These are phyloP conservation scores for Cutaneotrichosporon cavernicola DNA, from an alignment of 1,284 basidiomycete species.

Conservation along the genomic window DNA sequence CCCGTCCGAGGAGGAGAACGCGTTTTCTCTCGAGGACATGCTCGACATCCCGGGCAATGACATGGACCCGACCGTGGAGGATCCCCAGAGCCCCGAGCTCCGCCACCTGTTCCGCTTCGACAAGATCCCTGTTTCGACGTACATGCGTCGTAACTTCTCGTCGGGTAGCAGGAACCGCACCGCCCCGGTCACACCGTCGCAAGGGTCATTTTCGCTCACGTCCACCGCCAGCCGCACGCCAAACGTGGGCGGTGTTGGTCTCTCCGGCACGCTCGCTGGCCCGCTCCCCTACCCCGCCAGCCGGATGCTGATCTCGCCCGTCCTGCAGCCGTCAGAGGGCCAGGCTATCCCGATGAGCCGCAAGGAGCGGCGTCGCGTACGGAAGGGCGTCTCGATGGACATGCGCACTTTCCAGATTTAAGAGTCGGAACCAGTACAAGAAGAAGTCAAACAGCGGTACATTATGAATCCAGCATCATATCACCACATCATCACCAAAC, in stretches of 20 bases:
- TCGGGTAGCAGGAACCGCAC: constrained; percentile 17
- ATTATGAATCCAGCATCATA: constrained; percentile 7
- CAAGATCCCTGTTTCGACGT: constrained; percentile 28
- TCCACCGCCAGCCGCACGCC: constrained; percentile 10
- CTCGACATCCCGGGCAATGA: constrained; percentile 38
- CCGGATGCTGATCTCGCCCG: constrained; percentile 27
- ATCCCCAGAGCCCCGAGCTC: constrained; percentile 22
- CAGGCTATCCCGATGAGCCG: constrained; percentile 21
- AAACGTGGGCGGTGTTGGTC: constrained; percentile 4
- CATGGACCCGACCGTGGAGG: constrained; percentile 22
- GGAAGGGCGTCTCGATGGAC: constrained; percentile 13
- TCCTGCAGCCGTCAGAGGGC: constrained; percentile 18
- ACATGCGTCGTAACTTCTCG: constrained; percentile 20
- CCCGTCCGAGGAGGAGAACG: constrained; percentile 30
- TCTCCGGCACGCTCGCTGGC: constrained; percentile 21
- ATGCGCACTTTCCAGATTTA: constrained; percentile 26
- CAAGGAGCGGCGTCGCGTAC: constrained; percentile 22
- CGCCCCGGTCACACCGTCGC: constrained; percentile 16
- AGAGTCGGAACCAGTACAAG: constrained; percentile 6
- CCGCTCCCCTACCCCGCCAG: constrained; percentile 21
- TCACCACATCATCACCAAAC: neutral
- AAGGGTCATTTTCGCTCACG: constrained; percentile 17
- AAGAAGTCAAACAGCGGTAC: neutral
- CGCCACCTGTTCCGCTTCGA: constrained; percentile 48
- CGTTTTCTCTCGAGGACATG: constrained; percentile 48